A percentile compares a stretch with the other conserved stretches of the same genome.
These are phyloP conservation scores for Porcisia hertigi DNA, from an alignment of 208 protist species.

Conservation along the genomic window DNA sequence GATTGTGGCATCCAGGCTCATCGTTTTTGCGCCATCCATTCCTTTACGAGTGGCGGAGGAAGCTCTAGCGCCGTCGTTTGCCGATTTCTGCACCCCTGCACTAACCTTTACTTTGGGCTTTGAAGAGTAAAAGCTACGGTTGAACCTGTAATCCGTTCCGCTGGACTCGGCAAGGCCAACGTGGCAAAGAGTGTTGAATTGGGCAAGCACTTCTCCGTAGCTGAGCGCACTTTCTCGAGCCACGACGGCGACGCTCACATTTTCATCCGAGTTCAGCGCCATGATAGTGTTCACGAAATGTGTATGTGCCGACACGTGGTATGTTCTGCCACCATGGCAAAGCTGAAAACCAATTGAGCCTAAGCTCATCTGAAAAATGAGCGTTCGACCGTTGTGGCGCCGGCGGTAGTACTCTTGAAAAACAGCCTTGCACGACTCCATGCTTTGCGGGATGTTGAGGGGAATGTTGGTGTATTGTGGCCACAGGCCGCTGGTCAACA, in stretches of 20 bases:
- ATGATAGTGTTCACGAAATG: conserved; percentile 71
- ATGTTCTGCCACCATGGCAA: conserved; percentile 33
- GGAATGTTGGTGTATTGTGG: conserved; percentile 48
- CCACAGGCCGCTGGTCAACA: conserved; percentile 74
- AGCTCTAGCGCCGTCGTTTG: conserved; percentile 5
- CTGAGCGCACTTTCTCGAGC: conserved; percentile 22
- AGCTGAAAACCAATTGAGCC: conserved; percentile 70
- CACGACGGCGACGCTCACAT: conserved; percentile 19
- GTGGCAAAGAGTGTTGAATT: conserved; percentile 45
- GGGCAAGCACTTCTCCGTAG: conserved; percentile 30
- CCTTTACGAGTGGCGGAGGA: conserved; percentile 6
- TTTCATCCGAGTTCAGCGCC: conserved; percentile 41
- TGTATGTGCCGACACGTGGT: conserved; percentile 63
- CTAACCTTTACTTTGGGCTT: conserved; percentile 36
- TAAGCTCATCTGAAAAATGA: conserved; percentile 66
- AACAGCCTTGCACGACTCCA: conserved; percentile 56
- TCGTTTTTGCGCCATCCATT: conserved; percentile 33
- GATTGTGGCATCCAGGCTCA: conserved; percentile 65
- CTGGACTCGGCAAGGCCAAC: conserved; percentile 30
- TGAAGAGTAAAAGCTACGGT: conserved; percentile 36
- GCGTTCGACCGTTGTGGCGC: conserved; percentile 71
- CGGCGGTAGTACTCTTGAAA: conserved; percentile 66
- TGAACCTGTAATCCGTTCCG: conserved; percentile 38
- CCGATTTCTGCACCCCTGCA: conserved; percentile 18
- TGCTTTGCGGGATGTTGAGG: conserved; percentile 42